Percentiles rank a stretch among this genome's conserved stretches.
Conservation (phyloP, 177 flowering plant genomes). For the Vitis hybrid region DNA sequence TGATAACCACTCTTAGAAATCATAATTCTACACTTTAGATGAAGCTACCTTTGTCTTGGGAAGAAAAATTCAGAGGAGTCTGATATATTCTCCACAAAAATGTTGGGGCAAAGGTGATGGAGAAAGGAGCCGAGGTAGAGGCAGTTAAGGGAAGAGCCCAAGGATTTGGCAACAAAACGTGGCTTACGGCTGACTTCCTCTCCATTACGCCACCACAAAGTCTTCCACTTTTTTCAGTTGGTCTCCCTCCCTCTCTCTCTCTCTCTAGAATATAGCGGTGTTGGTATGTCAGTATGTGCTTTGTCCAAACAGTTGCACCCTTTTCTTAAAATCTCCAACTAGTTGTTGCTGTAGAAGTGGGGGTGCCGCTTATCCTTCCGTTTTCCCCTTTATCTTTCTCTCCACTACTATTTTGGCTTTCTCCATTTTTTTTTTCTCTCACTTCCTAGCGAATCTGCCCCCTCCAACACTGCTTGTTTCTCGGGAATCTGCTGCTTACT, state of each 20-base stretch:
- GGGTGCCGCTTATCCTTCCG: not conserved
- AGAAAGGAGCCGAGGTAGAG: not conserved
- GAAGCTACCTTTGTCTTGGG: no score
- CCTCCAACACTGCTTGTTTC: constrained; percentile 4
- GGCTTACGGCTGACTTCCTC: constrained; percentile 21
- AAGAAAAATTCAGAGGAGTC: no score
- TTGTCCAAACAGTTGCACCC: not conserved
- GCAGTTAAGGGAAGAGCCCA: no score
- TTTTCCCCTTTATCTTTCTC: constrained; percentile 6
- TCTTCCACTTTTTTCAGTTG: constrained; percentile 5
- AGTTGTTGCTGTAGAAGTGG: no score
- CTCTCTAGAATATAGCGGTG: not conserved
- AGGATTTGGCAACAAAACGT: constrained; percentile 25
- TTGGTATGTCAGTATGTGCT: no score
- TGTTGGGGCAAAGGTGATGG: not conserved
- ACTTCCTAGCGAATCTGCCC: no score
- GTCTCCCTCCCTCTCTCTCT: not conserved
- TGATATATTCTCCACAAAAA: no score
- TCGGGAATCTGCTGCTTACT: constrained; percentile 14
- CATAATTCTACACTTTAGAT: no score
- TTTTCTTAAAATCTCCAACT: not conserved
- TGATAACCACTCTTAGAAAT: not conserved
- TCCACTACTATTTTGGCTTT: not conserved
- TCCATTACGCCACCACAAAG: not conserved
- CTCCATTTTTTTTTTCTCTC: no score